These are phyloP conservation scores for Chlorella sp. DNA, from an alignment of 139 green algal genomes.

Conservation along the genomic window DNA sequence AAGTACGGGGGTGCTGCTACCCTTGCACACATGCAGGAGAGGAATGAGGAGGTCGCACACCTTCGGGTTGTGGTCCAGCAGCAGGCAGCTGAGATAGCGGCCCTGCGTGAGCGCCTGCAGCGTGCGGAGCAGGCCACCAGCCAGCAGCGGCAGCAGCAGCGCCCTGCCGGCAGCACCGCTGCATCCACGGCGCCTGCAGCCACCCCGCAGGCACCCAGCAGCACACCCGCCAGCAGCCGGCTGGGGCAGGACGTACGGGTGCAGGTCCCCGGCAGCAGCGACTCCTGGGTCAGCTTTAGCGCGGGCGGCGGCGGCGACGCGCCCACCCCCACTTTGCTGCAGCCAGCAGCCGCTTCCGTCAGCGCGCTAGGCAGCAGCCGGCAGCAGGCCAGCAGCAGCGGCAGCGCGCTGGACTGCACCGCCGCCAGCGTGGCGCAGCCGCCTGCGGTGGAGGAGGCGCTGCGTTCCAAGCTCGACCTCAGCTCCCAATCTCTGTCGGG, in stretches of 20 bases:
- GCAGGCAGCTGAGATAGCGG: conserved; percentile 3
- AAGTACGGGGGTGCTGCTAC: neutral
- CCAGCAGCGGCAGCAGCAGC: neutral
- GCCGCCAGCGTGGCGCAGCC: neutral
- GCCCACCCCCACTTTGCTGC: conserved; percentile 18
- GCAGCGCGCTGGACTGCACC: neutral
- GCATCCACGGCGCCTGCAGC: neutral
- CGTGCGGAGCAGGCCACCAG: neutral
- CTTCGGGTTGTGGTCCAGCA: conserved; percentile 13
- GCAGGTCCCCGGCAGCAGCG: neutral
- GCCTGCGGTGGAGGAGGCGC: neutral
- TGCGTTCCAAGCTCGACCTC: conserved; percentile 4
- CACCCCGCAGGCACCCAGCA: neutral
- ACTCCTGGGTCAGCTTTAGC: neutral
- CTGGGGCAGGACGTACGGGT: neutral
- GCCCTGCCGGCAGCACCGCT: neutral
- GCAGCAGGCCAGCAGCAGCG: neutral
- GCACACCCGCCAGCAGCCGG: conserved; percentile 16
- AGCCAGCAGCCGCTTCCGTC: neutral
- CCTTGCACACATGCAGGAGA: neutral
- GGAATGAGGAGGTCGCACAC: neutral
- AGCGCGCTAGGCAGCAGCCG: neutral
- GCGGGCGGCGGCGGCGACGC: neutral
- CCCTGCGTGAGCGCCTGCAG: conserved; percentile 10
- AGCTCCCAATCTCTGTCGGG: neutral